phyloP scores from a whole-genome alignment of 176 grass and related monocot genomes.

The Phoenix dactylifera region DNA sequence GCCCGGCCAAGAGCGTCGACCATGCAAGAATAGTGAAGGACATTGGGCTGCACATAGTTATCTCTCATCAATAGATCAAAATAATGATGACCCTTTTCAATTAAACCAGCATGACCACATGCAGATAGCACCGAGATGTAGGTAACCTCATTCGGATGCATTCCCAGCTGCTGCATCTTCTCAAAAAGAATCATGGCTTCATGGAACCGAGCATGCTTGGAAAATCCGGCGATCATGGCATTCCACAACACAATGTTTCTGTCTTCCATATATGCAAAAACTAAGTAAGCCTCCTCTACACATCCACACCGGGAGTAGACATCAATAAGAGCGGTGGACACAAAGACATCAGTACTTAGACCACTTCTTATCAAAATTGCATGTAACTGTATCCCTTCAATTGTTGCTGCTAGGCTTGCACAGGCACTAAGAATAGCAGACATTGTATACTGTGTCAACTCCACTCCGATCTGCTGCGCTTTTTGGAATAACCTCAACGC shows the following conservation, averaged over 20 bases:
- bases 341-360: conserved; percentile 46
- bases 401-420: conserved; percentile 37
- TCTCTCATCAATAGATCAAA: conserved; percentile 42
- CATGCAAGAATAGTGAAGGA: conserved; percentile 75
- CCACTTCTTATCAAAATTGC: conserved; percentile 32
- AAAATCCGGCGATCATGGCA: conserved; percentile 53
- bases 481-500: conserved; percentile 30
- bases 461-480: conserved; percentile 27
- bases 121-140: conserved; percentile 45
- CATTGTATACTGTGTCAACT: conserved; percentile 53
- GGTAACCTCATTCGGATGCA: conserved; percentile 52
- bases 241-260: conserved; percentile 62
- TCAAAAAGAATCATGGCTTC: conserved; percentile 74
- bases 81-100: conserved; percentile 45
- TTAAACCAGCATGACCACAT: conserved; percentile 46
- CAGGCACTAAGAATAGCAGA: conserved; percentile 44
- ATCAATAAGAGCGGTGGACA: conserved; percentile 51
- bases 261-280: conserved; percentile 32
- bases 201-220: conserved; percentile 35
- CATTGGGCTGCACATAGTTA: conserved; percentile 38
- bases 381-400: conserved; percentile 53
- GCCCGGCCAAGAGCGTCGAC: conserved; percentile 55
- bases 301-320: conserved; percentile 54
- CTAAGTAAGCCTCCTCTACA: conserved; percentile 39
- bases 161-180: conserved; percentile 50